These are phyloP conservation scores for Fagus sylvatica DNA, from an alignment of 306 rosid genomes.

Conservation along the genomic window DNA sequence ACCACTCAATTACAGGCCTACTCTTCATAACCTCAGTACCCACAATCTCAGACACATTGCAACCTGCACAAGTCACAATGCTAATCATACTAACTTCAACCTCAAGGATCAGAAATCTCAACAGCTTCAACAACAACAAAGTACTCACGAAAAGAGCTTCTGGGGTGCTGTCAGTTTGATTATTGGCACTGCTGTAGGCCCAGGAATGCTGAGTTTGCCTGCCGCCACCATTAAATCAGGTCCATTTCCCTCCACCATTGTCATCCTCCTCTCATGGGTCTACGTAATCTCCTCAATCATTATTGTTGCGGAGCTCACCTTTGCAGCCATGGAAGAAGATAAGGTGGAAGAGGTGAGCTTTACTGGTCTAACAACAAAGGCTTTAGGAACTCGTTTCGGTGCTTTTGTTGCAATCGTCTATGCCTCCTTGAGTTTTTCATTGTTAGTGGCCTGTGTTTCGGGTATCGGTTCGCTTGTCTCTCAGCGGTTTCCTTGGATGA, in stretches of 20 bases:
- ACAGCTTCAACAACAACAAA: conserved; percentile 8
- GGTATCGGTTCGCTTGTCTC: conserved; percentile 52
- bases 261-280: conserved; percentile 50
- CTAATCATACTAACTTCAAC: not conserved
- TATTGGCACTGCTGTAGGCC: conserved; percentile 53
- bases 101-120: conserved; percentile 5
- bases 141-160: conserved; percentile 37
- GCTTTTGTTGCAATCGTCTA: conserved; percentile 50
- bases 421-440: conserved; percentile 44
- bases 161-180: conserved; percentile 64
- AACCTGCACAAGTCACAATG: not conserved
- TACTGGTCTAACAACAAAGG: conserved; percentile 47
- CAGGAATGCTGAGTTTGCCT: conserved; percentile 58
- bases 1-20: not conserved
- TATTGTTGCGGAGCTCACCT: conserved; percentile 57
- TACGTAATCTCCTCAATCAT: conserved; percentile 58
- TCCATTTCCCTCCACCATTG: conserved; percentile 54
- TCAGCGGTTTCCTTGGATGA: conserved; percentile 28
- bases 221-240: conserved; percentile 50
- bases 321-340: conserved; percentile 55
- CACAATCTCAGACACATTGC: conserved; percentile 5
- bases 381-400: conserved; percentile 41
- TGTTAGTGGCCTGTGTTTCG: conserved; percentile 58
- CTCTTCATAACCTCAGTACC: not conserved
- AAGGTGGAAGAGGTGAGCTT: conserved; percentile 55